Evolutionary conservation across 2,329 filamentous ascomycete species (phyloP).

Genomic region (Arthrobotrys megalospora): DNA sequence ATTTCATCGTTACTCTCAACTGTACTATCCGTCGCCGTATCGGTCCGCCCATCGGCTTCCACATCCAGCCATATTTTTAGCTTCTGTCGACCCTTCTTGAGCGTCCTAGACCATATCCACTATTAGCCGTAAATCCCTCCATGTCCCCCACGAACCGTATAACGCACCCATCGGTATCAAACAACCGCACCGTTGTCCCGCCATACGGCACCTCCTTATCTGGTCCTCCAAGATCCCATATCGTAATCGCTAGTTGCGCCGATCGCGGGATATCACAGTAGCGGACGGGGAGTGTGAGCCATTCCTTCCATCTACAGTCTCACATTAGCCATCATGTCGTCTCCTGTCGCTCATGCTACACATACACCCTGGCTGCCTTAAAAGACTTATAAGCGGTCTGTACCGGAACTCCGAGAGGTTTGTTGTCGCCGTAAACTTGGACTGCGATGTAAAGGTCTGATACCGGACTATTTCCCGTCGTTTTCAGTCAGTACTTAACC

Average conservation of each 20-base stretch:
- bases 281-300: conserved; percentile 87
- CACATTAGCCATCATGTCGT: conserved; percentile 29
- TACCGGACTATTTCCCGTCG: conserved; percentile 73
- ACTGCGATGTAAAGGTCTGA: conserved; percentile 94
- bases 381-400: conserved; percentile 96
- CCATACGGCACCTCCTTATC: conserved; percentile 85
- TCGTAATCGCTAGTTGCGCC: conserved; percentile 88
- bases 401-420: conserved; percentile 89
- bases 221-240: conserved; percentile 90
- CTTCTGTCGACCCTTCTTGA: conserved; percentile 93
- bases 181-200: conserved; percentile 91
- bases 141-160: not conserved
- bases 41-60: conserved; percentile 86
- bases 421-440: conserved; percentile 95
- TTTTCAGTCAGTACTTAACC: not conserved
- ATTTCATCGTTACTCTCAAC: conserved; percentile 86
- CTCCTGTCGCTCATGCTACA: conserved; percentile 62
- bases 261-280: conserved; percentile 86
- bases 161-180: conserved; percentile 84
- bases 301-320: conserved; percentile 85
- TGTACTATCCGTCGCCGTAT: conserved; percentile 79
- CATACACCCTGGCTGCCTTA: conserved; percentile 77
- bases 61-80: conserved; percentile 87
- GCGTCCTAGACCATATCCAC: conserved; percentile 67
- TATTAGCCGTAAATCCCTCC: conserved; percentile 25